Base-by-base conservation (phyloP, 1,284 basidiomycete species). In the Sporisorium iseilematis-ciliati region DNA sequence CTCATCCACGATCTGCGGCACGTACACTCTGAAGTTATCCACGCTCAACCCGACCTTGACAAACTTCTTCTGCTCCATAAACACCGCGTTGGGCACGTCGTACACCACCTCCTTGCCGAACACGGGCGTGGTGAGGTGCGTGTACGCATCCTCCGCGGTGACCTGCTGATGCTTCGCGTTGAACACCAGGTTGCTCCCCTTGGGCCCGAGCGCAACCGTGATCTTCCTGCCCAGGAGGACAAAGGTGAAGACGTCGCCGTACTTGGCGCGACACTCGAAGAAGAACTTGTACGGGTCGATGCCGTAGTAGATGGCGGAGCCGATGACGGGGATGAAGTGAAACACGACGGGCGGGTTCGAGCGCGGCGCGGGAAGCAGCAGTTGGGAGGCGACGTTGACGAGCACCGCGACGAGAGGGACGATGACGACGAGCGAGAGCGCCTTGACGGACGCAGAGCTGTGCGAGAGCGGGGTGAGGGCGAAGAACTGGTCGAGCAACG, bases 51-150 rank as follows among this genome's bases (percentile, higher is more conserved):
- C 95, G 77, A 94, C 91, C 87, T 87, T 87, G 73, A 88, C 88
- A 78, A 99, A 97, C 86, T 92, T 93, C 89, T 99, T 99, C 87
- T 99, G 97, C 85, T 99, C 95, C 96, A 99, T 99, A 85, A 99
- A 91, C 56, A 94, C 88, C 61, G 95, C 92, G 86, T 99, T 99
- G 33, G 97, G 96, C 62, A 94, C 91, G 84, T 98, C 96, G 86
- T 99, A 99, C 5, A 98, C 96, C 50, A 99, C 97, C 58, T 94
- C 95, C 84, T 95, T 95, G 59, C 97, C 97, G 81, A 99, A 99
- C 10, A 87, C 84, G 10, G 84, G 84, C 12, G 84, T 85, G 23
- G 83, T 84, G 31, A 85, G 65, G 35, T 80, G 79, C 31, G 92
- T 95, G 86, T 99, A 99, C 8, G 95, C 96, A 73, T 96, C 94